phyloP scores from a whole-genome alignment of 208 protist species.

The Trypanosoma caninum region DNA sequence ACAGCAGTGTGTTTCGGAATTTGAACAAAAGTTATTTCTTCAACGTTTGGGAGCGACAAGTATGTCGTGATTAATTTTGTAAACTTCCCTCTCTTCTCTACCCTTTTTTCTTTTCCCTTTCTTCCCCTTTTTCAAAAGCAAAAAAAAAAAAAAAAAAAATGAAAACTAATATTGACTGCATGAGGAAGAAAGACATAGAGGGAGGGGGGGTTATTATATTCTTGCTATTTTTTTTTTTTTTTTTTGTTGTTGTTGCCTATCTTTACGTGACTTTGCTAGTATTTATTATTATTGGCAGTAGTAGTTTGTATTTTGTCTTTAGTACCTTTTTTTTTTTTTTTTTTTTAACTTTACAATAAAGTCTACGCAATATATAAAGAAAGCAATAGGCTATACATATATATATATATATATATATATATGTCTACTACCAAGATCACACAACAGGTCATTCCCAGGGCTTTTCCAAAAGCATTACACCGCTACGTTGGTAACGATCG shows the following conservation, averaged over 20 bases:
- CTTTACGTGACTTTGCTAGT: no score
- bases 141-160: slow-evolving; percentile 7
- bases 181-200: no score
- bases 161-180: not conserved
- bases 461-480: slow-evolving; percentile 70
- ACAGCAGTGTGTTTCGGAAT: slow-evolving; percentile 19
- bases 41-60: slow-evolving; percentile 16
- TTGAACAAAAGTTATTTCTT: slow-evolving; percentile 22
- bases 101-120: slow-evolving; percentile 9
- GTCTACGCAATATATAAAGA: no score
- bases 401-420: no score
- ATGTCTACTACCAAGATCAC: slow-evolving; percentile 42
- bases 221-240: no score
- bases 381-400: no score
- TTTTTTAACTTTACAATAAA: no score
- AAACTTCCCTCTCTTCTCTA: slow-evolving; percentile 6
- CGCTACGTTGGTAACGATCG: slow-evolving; percentile 68
- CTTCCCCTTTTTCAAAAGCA: not conserved
- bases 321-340: no score
- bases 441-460: slow-evolving; percentile 70
- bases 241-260: no score
- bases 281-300: no score
- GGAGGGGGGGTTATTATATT: no score
- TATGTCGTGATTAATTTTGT: slow-evolving; percentile 3
- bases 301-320: no score